Percentiles rank a stretch among this genome's conserved stretches.
Conservation (phyloP, 139 green algal species). For the Coccomyxa sp. region DNA sequence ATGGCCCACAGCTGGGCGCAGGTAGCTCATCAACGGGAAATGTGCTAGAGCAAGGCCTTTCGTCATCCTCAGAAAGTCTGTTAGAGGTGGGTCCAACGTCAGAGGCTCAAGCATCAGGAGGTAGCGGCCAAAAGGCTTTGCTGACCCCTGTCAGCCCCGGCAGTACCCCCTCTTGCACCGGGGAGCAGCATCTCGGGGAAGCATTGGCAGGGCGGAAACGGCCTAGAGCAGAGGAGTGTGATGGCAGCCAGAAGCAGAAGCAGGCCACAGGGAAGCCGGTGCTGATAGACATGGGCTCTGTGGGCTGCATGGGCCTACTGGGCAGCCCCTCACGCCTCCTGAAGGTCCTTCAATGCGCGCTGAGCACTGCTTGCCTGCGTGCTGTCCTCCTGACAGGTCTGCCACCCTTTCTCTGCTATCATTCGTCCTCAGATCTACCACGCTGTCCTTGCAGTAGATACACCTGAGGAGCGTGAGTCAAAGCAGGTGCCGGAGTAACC, state of each 20-base stretch:
- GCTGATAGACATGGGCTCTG: slow-evolving; percentile 52
- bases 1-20: too few species aligned
- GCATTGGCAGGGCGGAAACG: too few species aligned
- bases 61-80: too few species aligned
- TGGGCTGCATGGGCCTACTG: slow-evolving; percentile 54
- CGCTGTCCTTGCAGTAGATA: too few species aligned
- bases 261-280: not conserved
- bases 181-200: not conserved
- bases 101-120: too few species aligned
- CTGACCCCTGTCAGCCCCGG: not conserved
- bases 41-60: too few species aligned
- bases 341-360: slow-evolving; percentile 22
- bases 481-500: too few species aligned
- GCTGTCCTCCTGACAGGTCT: slow-evolving; percentile 40
- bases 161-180: not conserved
- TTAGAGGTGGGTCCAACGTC: too few species aligned
- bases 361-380: slow-evolving; percentile 5
- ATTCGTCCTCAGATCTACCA: not conserved
- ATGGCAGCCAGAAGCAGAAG: too few species aligned
- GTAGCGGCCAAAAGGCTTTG: not conserved
- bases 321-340: slow-evolving; percentile 23
- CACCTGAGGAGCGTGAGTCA: too few species aligned
- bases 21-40: too few species aligned
- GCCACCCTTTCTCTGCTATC: not conserved
- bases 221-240: too few species aligned